Evolutionary conservation across 2,329 filamentous ascomycete genomes (phyloP).

Genomic region (Botryotinia calthae): DNA sequence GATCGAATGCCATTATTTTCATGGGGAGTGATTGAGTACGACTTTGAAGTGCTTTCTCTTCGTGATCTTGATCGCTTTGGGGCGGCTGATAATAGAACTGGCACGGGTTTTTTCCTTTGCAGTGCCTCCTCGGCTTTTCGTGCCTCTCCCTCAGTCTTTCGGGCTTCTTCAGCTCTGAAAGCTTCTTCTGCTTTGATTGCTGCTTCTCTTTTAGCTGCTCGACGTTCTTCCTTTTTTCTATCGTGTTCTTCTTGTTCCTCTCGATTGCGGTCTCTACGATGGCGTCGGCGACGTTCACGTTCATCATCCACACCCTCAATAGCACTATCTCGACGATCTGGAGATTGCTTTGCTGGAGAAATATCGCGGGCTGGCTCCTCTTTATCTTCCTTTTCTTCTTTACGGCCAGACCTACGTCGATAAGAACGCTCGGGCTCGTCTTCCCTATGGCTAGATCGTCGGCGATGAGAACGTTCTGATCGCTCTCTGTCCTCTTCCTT

Average conservation of each 20-base stretch:
- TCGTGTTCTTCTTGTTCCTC: conserved; percentile 38
- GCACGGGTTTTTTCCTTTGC: background rate
- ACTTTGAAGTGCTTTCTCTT: conserved; percentile 10
- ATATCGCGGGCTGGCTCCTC: conserved; percentile 2
- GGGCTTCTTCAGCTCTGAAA: background rate
- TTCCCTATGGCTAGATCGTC: conserved; percentile 7
- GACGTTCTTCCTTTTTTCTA: conserved; percentile 33
- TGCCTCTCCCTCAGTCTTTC: conserved; percentile 3
- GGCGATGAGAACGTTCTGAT: conserved; percentile 9
- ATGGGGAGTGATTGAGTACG: background rate
- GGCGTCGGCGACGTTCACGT: conserved; percentile 24
- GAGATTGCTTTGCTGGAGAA: conserved; percentile 21
- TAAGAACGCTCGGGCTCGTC: background rate
- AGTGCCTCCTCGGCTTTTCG: background rate
- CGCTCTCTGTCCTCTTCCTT: background rate
- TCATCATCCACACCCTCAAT: conserved; percentile 31
- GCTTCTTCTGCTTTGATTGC: conserved; percentile 11
- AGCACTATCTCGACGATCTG: conserved; percentile 35
- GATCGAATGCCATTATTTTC: conserved; percentile 8
- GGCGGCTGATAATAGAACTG: background rate
- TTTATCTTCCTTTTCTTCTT: conserved; percentile 9
- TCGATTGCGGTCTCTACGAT: conserved; percentile 31
- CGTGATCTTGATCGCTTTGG: conserved; percentile 17
- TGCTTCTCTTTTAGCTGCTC: conserved; percentile 24
- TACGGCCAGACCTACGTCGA: background rate